Evolutionary conservation across 2,329 filamentous ascomycete species (phyloP).

Genomic region (Xylaria arbuscula): DNA sequence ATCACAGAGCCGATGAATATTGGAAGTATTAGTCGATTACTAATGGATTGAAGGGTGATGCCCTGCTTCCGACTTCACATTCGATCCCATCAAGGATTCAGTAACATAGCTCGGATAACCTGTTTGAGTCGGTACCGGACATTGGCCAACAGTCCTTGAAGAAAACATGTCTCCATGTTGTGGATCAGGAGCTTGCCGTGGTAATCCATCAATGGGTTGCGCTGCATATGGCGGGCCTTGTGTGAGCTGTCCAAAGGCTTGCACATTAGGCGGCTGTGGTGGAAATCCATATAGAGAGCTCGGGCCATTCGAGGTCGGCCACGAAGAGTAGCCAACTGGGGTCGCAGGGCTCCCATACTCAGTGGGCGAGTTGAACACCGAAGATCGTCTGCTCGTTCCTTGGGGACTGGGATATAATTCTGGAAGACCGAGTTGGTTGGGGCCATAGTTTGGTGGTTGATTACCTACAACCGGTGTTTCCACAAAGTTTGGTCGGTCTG

Average conservation of each 20-base stretch:
- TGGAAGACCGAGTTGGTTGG: constrained; percentile 54
- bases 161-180: constrained; percentile 46
- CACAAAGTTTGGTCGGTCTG: constrained; percentile 52
- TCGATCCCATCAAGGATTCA: constrained; percentile 34
- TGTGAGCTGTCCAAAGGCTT: constrained; percentile 46
- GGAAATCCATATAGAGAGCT: constrained; percentile 60
- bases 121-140: constrained; percentile 34
- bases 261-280: constrained; percentile 51
- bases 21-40: not conserved
- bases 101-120: constrained; percentile 38
- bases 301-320: constrained; percentile 59
- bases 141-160: constrained; percentile 37
- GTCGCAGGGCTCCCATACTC: constrained; percentile 59
- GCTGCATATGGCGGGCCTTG: constrained; percentile 16
- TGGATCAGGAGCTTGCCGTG: constrained; percentile 45
- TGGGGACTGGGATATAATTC: constrained; percentile 61
- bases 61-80: constrained; percentile 34
- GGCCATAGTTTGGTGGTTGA: constrained; percentile 36
- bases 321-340: constrained; percentile 56
- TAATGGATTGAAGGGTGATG: constrained; percentile 4
- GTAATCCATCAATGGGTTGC: constrained; percentile 47
- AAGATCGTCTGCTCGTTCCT: constrained; percentile 59
- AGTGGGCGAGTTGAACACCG: constrained; percentile 55
- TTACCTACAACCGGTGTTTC: constrained; percentile 42
- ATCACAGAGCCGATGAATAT: not conserved